phyloP scores from a whole-genome alignment of 2,329 filamentous ascomycete species.

The Aspergillus latus region DNA sequence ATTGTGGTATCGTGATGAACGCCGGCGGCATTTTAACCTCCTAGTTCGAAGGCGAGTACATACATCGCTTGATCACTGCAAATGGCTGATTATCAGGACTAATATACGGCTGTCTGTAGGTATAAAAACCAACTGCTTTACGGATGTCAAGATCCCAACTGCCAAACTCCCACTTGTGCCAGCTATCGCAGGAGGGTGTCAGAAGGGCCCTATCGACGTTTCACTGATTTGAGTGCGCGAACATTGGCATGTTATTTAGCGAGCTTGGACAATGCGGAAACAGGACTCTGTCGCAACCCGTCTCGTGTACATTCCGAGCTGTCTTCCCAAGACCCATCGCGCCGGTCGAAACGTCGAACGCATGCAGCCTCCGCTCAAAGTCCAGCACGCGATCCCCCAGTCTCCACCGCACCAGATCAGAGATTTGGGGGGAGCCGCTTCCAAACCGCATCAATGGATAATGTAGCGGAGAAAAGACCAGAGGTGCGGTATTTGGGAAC shows the following conservation, averaged over 20 bases:
- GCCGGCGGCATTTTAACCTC: slow-evolving; percentile 52
- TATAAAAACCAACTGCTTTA: slow-evolving; percentile 79
- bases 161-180: slow-evolving; percentile 75
- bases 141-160: slow-evolving; percentile 70
- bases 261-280: slow-evolving; percentile 73
- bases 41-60: slow-evolving; percentile 64
- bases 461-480: neutral
- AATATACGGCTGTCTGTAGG: slow-evolving; percentile 44
- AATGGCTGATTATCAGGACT: slow-evolving; percentile 1
- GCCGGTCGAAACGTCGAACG: slow-evolving; percentile 33
- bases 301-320: slow-evolving; percentile 31
- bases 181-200: slow-evolving; percentile 70
- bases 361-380: slow-evolving; percentile 26
- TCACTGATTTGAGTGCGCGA: slow-evolving; percentile 77
- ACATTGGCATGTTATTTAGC: slow-evolving; percentile 78
- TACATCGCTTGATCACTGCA: neutral
- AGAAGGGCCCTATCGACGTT: slow-evolving; percentile 70
- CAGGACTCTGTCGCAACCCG: slow-evolving; percentile 62
- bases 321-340: slow-evolving; percentile 25
- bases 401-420: neutral
- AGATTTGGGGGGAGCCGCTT: neutral
- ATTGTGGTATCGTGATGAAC: slow-evolving; percentile 41
- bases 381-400: slow-evolving; percentile 3
- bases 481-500: neutral
- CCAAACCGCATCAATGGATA: neutral